These are phyloP conservation scores for Torulaspora franciscae DNA, from an alignment of 805 yeast species.

Conservation along the genomic window DNA sequence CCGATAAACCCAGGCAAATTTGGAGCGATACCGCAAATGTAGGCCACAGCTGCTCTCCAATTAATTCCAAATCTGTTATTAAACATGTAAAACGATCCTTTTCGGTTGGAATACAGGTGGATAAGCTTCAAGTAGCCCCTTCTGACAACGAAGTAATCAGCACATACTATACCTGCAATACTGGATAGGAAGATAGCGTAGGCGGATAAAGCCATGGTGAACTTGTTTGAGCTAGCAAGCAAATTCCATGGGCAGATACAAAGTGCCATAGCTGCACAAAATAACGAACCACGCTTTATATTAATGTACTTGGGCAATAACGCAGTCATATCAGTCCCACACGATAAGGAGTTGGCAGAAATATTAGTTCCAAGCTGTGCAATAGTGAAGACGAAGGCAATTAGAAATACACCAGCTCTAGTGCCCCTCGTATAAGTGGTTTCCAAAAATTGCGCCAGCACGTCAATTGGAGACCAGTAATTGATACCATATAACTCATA, in stretches of 20 bases:
- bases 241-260: slow-evolving; percentile 78
- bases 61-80: slow-evolving; percentile 57
- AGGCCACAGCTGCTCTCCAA: slow-evolving; percentile 77
- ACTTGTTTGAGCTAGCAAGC: slow-evolving; percentile 56
- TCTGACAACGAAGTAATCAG: slow-evolving; percentile 58
- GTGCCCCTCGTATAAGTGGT: slow-evolving; percentile 43
- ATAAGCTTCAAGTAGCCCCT: slow-evolving; percentile 59
- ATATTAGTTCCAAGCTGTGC: slow-evolving; percentile 78
- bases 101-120: slow-evolving; percentile 51
- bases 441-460: slow-evolving; percentile 44
- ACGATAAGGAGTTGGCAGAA: slow-evolving; percentile 58
- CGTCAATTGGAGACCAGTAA: slow-evolving; percentile 51
- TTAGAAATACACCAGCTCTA: slow-evolving; percentile 68
- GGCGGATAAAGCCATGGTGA: slow-evolving; percentile 70
- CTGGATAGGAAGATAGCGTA: slow-evolving; percentile 75
- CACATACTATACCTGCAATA: slow-evolving; percentile 64
- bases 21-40: slow-evolving; percentile 37
- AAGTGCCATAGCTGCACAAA: slow-evolving; percentile 64
- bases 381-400: slow-evolving; percentile 57
- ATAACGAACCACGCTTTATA: slow-evolving; percentile 55
- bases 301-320: slow-evolving; percentile 54
- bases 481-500: slow-evolving; percentile 39
- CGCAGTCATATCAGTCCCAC: slow-evolving; percentile 54
- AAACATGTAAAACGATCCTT: slow-evolving; percentile 44
- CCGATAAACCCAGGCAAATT: slow-evolving; percentile 39